phyloP scores from a whole-genome alignment of 2,329 filamentous ascomycete genomes.

The Colletotrichum tamarilloi region DNA sequence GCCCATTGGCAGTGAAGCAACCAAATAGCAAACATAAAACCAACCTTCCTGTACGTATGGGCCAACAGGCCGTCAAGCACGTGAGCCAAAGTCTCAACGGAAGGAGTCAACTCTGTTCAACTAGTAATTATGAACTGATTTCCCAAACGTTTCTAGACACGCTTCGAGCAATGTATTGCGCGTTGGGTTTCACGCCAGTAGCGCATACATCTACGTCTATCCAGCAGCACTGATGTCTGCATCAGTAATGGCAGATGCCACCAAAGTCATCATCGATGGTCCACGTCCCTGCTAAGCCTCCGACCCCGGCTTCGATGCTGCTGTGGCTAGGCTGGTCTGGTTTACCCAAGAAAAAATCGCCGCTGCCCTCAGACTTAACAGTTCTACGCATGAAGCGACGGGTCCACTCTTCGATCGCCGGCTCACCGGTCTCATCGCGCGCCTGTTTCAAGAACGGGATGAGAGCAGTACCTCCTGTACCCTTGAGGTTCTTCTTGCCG shows the following conservation, averaged over 20 bases:
- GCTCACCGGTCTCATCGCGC: constrained; percentile 93
- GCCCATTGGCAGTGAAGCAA: not conserved
- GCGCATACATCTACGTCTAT: not conserved
- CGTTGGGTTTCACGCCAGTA: constrained; percentile 21
- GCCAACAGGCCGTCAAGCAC: not conserved
- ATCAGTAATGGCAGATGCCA: constrained; percentile 67
- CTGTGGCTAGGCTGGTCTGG: constrained; percentile 51
- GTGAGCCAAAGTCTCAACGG: not conserved
- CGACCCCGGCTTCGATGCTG: constrained; percentile 58
- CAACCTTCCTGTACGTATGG: not conserved
- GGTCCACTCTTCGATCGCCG: constrained; percentile 78
- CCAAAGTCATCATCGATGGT: constrained; percentile 85
- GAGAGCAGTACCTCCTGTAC: constrained; percentile 91
- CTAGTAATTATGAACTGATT: not conserved
- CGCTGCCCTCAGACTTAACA: constrained; percentile 59
- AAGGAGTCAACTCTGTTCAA: not conserved
- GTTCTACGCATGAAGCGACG: constrained; percentile 67
- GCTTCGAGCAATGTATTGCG: not conserved
- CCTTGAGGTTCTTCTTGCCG: constrained; percentile 74
- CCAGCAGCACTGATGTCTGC: not conserved
- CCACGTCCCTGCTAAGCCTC: constrained; percentile 86
- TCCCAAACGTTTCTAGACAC: not conserved
- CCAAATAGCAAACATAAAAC: not conserved
- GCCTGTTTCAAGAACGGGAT: constrained; percentile 98
- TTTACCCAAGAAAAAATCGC: constrained; percentile 70